Base-by-base conservation (phyloP, 2,329 filamentous ascomycete species). In the Periconia sp. region DNA sequence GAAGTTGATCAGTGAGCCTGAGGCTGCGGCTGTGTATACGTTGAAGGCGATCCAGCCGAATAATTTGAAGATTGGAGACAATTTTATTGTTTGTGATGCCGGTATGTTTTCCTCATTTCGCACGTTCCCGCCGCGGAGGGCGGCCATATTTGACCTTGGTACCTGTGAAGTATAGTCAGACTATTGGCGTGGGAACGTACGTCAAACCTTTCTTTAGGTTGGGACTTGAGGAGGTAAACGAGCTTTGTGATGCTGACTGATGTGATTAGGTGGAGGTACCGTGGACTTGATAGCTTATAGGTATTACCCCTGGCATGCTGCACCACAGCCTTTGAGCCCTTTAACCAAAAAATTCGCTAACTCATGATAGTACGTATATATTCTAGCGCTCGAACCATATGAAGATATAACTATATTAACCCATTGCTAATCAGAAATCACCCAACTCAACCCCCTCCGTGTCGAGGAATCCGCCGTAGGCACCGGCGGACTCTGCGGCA, bases 401-500 rank as follows among this genome's bases (percentile, higher is more conserved):
- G 23, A 8, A 27, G 6, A 6, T 37, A 5, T 13, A n/a, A 37
- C 13, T 6, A 37, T 37, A n/a, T n/a, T 37, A 37, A 37, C 33
- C 3, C 33, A 37, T 37, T 37, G 11, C 27, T 40, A 15, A 13
- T 33, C 14, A 23, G 27, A 90, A 63, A 90, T 93, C 56, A 87
- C 87, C 48, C 89, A 88, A 1, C 71, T 91, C 8, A 84, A 84
- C 51, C 89, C 90, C 0, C 74, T 93, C 11, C 80, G 83, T 15
- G 87, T 93, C 0, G 88, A 92, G 62, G 90, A 93, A 69, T 91
- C 87, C 1, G 90, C 89, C 1, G 87, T 92, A 1, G 90, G 90
- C 15, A 91, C 88, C 0, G 90, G 90, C 17, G 89, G 87, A 0
- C 76, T 92, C 0, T 92, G 89, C 60, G 89, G 89, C 7, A 91